Conservation (phyloP, 768 basidiomycete species). For the Austroboletus eburneus region DNA sequence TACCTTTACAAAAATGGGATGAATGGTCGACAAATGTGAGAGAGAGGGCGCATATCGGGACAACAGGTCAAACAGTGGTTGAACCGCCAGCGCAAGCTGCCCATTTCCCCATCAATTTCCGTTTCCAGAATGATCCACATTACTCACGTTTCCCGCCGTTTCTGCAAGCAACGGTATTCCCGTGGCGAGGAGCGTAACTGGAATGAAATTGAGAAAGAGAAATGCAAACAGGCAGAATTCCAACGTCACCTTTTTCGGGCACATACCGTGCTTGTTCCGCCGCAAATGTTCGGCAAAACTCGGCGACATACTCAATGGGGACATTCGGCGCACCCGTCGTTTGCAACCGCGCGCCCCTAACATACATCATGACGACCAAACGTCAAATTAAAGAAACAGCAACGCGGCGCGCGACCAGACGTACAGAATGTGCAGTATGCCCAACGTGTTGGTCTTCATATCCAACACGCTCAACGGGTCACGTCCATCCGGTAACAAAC, state of each 20-base stretch:
- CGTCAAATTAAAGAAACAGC: no score
- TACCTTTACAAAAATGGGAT: conserved; percentile 64
- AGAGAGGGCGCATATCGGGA: conserved; percentile 55
- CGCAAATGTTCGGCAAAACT: conserved; percentile 61
- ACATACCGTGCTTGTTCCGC: conserved; percentile 61
- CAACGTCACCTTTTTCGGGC: conserved; percentile 58
- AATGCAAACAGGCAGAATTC: not conserved
- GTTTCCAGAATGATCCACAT: not conserved
- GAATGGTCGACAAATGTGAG: conserved; percentile 64
- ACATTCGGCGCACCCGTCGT: conserved; percentile 37
- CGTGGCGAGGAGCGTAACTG: conserved; percentile 65
- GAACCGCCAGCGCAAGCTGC: conserved; percentile 46
- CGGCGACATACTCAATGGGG: conserved; percentile 38
- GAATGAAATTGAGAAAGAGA: conserved; percentile 7
- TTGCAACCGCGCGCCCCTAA: conserved; percentile 58
- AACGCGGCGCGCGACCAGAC: conserved; percentile 26
- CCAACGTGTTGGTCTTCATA: conserved; percentile 54
- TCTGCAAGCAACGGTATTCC: conserved; percentile 54
- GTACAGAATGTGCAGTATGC: conserved; percentile 70
- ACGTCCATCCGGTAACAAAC: conserved; percentile 51
- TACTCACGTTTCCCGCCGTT: conserved; percentile 47
- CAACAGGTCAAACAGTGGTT: conserved; percentile 57
- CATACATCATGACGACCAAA: not conserved
- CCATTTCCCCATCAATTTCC: conserved; percentile 18
- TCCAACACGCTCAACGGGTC: conserved; percentile 66